Base-by-base conservation (phyloP, 1,284 basidiomycete genomes). In the Trichosporon ovoides region DNA sequence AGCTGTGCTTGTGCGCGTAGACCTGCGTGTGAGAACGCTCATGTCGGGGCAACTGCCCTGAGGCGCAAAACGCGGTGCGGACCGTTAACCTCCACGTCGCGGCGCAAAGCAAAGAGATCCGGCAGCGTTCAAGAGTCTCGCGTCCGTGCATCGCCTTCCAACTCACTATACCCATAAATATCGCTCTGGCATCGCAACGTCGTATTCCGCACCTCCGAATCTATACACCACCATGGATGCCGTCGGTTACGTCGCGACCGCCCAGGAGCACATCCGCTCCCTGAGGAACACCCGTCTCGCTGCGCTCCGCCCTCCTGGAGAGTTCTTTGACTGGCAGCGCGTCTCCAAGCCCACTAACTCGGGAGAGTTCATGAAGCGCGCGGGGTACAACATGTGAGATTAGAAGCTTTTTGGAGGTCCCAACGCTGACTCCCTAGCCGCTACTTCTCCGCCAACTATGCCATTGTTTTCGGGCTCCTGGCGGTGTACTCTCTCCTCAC, bases 371-470 rank as follows among this genome's bases (percentile, higher is more conserved):
- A 79, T 70, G 61, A 67, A 71, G 62, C 59, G 70, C 24, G 72
- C 71, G 14, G 62, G 66, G 19, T 72, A 72, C 64, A 73, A 72
- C 60, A 60, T 70, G 71, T 74, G 43, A 55, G 75, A 63, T 12
- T 35, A 19, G 14, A 7, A 12, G n/a, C 5, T 37, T 7, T 35
- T 7, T 35, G 36, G n/a, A n/a, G n/a, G n/a, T n/a, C n/a, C n/a
- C n/a, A n/a, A n/a, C n/a, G n/a, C 55, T 43, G 3, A 88, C 89
- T 91, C 80, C 92, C 91, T 80, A 92, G 91, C 36, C 86, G 89
- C 57, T 92, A 92, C 78, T 93, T 91, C 78, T 91, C 89, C 59
- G 88, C 89, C 64, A 97, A 97, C 79, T 97, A 97, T 78, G 84
- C 86, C 40, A 78, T 96, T 69, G 83, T 98, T 66, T 81, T 97